Evolutionary conservation across 257 asterid species (phyloP).

Genomic region (Ocimum tenuiflorum): DNA sequence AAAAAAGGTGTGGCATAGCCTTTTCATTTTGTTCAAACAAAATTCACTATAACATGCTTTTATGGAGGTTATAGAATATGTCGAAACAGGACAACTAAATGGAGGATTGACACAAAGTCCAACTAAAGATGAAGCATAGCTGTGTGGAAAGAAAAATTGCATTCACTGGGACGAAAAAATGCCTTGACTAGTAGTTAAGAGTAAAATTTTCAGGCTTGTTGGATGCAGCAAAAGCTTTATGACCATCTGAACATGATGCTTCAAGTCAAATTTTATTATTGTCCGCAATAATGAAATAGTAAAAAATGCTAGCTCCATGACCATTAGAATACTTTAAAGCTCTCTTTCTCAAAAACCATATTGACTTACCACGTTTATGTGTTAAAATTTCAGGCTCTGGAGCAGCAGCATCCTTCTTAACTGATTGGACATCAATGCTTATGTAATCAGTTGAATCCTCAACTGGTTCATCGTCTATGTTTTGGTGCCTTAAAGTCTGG

Average conservation of each 20-base stretch:
- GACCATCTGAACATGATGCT: background rate
- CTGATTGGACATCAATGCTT: slow-evolving; percentile 51
- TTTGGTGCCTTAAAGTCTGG: slow-evolving; percentile 33
- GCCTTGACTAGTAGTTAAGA: background rate
- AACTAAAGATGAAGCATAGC: background rate
- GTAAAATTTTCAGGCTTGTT: slow-evolving; percentile 5
- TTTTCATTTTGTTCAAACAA: background rate
- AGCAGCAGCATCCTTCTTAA: slow-evolving; percentile 37
- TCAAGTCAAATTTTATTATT: background rate
- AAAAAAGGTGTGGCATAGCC: background rate
- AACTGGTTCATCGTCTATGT: slow-evolving; percentile 20
- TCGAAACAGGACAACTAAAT: background rate
- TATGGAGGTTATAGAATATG: background rate
- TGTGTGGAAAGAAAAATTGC: background rate
- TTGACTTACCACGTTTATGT: slow-evolving; percentile 41
- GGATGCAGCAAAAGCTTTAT: background rate
- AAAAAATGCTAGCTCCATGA: background rate
- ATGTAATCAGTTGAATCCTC: slow-evolving; percentile 42
- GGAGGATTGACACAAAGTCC: slow-evolving; percentile 1
- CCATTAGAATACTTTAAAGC: slow-evolving; percentile 2
- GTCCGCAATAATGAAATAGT: background rate
- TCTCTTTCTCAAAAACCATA: slow-evolving; percentile 5
- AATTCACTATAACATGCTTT: slow-evolving; percentile 11
- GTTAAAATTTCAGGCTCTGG: slow-evolving; percentile 22
- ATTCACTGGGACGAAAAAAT: background rate